Evolutionary conservation across 2,329 filamentous ascomycete species (phyloP), one percentile per base, ranked within the genome.

Genomic region (Metarhizium rileyi): DNA sequence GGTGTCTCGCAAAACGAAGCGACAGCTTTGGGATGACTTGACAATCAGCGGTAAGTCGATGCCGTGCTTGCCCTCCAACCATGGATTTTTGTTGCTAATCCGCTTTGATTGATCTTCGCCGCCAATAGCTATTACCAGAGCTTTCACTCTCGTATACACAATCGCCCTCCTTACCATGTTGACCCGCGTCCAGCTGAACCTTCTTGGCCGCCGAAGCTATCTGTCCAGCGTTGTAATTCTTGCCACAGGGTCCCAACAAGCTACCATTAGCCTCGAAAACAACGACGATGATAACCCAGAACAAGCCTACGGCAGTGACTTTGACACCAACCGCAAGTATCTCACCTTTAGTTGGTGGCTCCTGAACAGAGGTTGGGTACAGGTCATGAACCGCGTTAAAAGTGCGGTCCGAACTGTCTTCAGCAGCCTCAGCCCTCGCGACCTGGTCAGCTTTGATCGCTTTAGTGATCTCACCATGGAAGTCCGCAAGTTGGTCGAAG

Each of bases 281-380:
- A 84, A 94, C 61, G 91, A 96, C 63, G 90, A 96, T 63, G 88
- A 93, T 63, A 85, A 86, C 60, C 75, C 79, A 18, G 87, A 91
- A 48, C 86, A 90, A 59, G 78, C 83, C 4, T 90, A 94, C 63
- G 90, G 90, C 42, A 91, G 87, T 66, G 93, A 98, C 66, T 96
- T 95, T 58, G 90, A 96, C 66, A 95, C 90, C 30, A 98, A 98
- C 68, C 79, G 90, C 58, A 87, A 87, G 62, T 98, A 97, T 63
- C 75, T 98, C 45, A 94, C 90, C 38, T 95, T 97, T 66, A 95
- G 89, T 69, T 98, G 93, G 93, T 98, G 91, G 90, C 72, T 98
- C 44, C 75, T 98, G 44, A 91, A 98, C 68, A 81, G 82, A 56
- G 93, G 93, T 41, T 97, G 90, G 83, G 81, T 83, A 56, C 81